These are phyloP conservation scores for Penicillium sp. DNA, from an alignment of 2,329 filamentous ascomycete species.

Conservation along the genomic window DNA sequence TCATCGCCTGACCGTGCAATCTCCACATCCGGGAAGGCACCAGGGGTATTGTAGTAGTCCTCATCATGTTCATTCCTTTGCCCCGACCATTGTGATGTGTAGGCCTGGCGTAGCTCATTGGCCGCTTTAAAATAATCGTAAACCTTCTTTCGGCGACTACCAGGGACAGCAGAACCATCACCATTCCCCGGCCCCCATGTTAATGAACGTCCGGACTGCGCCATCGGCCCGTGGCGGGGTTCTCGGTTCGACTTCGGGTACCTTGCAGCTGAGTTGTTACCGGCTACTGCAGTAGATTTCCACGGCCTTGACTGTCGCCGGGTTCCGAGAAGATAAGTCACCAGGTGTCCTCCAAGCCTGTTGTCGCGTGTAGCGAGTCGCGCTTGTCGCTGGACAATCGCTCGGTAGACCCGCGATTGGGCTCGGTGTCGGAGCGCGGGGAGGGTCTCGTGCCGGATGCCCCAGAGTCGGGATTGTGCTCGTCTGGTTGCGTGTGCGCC, in stretches of 20 bases:
- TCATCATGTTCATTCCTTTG: slow-evolving; percentile 50
- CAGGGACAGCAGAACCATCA: slow-evolving; percentile 51
- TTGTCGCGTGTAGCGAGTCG: slow-evolving; percentile 50
- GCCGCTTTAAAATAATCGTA: slow-evolving; percentile 70
- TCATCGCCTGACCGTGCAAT: slow-evolving; percentile 77
- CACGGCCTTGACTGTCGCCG: slow-evolving; percentile 21
- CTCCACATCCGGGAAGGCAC: slow-evolving; percentile 79
- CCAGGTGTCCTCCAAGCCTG: slow-evolving; percentile 23
- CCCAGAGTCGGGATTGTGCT: slow-evolving; percentile 64
- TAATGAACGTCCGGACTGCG: slow-evolving; percentile 23
- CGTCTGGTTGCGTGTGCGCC: slow-evolving; percentile 64
- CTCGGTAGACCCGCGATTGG: slow-evolving; percentile 74
- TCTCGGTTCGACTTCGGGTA: slow-evolving; percentile 13
- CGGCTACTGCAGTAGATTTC: slow-evolving; percentile 8
- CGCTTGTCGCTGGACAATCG: slow-evolving; percentile 64
- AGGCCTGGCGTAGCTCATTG: slow-evolving; percentile 68
- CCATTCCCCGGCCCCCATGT: slow-evolving; percentile 25
- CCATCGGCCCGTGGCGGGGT: slow-evolving; percentile 25
- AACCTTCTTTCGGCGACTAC: slow-evolving; percentile 73
- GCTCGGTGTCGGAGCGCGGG: slow-evolving; percentile 67
- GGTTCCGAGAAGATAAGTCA: slow-evolving; percentile 27
- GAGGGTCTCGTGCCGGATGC: slow-evolving; percentile 72
- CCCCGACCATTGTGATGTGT: slow-evolving; percentile 54
- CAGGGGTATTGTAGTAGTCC: slow-evolving; percentile 59
- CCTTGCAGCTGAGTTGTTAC: slow-evolving; percentile 5